These are phyloP conservation scores for Musa troglodytarum DNA, from an alignment of 176 grass and related monocot genomes.

Conservation along the genomic window DNA sequence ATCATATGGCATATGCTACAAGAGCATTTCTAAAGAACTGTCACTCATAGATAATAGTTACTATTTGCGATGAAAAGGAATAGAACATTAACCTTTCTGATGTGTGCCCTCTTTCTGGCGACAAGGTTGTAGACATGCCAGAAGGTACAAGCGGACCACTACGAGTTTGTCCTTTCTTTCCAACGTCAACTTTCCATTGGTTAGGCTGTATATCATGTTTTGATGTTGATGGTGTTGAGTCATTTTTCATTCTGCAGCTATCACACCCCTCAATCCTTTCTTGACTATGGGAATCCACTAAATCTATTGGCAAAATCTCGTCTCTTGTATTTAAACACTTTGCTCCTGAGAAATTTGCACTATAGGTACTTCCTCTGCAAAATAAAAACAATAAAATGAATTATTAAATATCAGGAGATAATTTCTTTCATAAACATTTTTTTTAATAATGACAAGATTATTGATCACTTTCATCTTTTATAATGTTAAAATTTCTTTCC, in stretches of 20 bases:
- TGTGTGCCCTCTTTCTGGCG: conserved; percentile 35
- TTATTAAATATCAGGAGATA: background rate
- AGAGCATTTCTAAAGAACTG: no score
- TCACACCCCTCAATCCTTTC: conserved; percentile 34
- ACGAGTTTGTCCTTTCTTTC: conserved; percentile 45
- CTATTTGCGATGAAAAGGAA: background rate
- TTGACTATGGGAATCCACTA: conserved; percentile 24
- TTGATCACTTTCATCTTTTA: background rate
- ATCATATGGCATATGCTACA: no score
- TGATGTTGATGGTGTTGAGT: conserved; percentile 48
- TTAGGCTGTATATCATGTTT: conserved; percentile 47
- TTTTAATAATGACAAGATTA: background rate
- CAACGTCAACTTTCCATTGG: conserved; percentile 37
- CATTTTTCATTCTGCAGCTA: conserved; percentile 39
- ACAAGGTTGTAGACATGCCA: conserved; percentile 24
- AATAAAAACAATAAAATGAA: background rate
- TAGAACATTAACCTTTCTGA: conserved; percentile 58
- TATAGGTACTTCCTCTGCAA: background rate
- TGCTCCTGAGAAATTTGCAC: background rate
- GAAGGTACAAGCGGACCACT: conserved; percentile 41
- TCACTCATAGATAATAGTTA: background rate
- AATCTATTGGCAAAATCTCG: conserved; percentile 40
- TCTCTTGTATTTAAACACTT: conserved; percentile 22
- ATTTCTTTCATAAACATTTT: background rate
- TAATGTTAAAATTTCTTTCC: background rate